A percentile compares a stretch with the other conserved stretches of the same genome.
phyloP scores from a whole-genome alignment of 257 asterid species.

The Cinchona pubescens region DNA sequence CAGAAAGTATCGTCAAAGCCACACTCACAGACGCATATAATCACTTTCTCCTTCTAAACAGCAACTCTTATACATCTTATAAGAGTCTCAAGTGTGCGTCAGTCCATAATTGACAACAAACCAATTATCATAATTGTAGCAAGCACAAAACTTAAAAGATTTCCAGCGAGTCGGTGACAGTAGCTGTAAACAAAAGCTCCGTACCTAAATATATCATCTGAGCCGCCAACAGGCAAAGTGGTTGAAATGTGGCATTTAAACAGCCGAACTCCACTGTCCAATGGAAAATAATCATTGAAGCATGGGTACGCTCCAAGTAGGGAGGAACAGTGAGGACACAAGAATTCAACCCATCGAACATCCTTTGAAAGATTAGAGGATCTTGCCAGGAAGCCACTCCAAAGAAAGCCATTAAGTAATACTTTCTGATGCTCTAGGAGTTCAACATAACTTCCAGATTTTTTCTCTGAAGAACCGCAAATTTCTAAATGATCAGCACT shows the following conservation, averaged over 20 bases:
- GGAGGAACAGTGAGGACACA: conserved; percentile 73
- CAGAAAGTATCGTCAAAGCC: neutral
- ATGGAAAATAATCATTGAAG: conserved; percentile 46
- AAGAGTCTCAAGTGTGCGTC: neutral
- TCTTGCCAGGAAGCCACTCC: conserved; percentile 71
- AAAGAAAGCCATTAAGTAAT: conserved; percentile 80
- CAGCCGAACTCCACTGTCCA: conserved; percentile 79
- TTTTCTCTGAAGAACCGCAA: conserved; percentile 34
- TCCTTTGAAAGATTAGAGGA: conserved; percentile 71
- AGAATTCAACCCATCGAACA: conserved; percentile 56
- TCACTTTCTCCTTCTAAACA: neutral
- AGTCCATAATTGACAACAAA: neutral
- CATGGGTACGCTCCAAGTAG: conserved; percentile 85
- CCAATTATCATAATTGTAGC: neutral
- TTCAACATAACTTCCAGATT: conserved; percentile 27
- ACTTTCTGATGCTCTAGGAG: conserved; percentile 70
- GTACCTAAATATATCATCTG: conserved; percentile 62
- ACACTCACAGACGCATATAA: neutral
- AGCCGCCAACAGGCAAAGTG: conserved; percentile 40
- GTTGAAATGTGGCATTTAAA: conserved; percentile 75
- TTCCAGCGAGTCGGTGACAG: neutral
- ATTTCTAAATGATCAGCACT: conserved; percentile 25
- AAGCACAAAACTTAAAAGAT: neutral
- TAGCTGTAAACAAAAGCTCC: conserved; percentile 3
- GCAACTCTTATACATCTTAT: neutral